Evolutionary conservation across 2,329 filamentous ascomycete species (phyloP), one percentile per base, ranked within the genome.

Genomic region (Sporothrix luriei): DNA sequence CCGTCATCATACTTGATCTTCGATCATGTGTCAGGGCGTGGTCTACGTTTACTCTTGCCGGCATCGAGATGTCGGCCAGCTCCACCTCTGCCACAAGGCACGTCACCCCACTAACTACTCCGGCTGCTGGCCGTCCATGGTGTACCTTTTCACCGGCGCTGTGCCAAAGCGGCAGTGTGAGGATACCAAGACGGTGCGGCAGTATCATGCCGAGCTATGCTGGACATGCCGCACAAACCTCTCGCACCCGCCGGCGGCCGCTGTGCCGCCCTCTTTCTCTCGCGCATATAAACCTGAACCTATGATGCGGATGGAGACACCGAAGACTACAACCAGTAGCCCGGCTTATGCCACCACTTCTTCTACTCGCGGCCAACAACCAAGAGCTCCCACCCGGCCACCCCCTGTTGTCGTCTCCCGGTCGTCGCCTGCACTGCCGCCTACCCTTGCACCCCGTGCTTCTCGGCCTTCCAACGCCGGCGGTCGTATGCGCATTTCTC

Each of bases 31-130:
- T n/a, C 68, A 66, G 29, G 43, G 43, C 16, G n/a, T 54, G 3
- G 51, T 70, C 65, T 24, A 59, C n/a, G 51, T 68, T 24, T 71
- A 62, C 65, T 19, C 57, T 48, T 71, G 70, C 68, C 68, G 57
- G 16, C 70, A 71, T 61, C 64, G 68, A 2, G 57, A 67, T 48
- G 52, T 62, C 24, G 54, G 62, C 33, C 21, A 64, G 26, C 2
- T 66, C 13, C 26, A 26, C 19, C 3, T 69, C 6, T 71, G 70
- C 67, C 29, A 49, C 3, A 46, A n/a, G 16, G 70, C 62, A 5
- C 59, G 48, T 2, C 21, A 48, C 2, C 29, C 68, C 16, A 24
- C 26, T 48, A 62, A 52, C 33, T 9, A 66, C 33, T 19, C 16
- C n/a, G 52, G 67, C 52, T 68, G 64, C 59, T 54, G 59, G 62